Evolutionary conservation across 257 asterid genomes (phyloP).

Genomic region (Parsonsia alboflavescens): DNA sequence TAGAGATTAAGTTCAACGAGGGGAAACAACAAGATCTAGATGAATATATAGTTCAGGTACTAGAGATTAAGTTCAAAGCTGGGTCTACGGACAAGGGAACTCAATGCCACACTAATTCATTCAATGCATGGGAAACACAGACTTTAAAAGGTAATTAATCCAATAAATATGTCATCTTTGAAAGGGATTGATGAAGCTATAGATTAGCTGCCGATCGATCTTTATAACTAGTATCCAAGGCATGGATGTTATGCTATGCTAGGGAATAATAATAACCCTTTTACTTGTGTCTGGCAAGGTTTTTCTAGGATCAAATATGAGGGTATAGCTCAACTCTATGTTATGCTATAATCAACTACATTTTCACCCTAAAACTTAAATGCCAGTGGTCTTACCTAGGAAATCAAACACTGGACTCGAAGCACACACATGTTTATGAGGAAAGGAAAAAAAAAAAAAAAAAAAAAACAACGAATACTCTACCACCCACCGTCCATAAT

Average conservation of each 20-base stretch:
- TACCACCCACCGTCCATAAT: too few relatives aligned
- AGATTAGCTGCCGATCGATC: too few relatives aligned
- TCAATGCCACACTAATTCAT: neutral
- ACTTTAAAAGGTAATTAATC: neutral
- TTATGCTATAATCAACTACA: neutral
- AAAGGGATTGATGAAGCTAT: neutral
- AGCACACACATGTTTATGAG: neutral
- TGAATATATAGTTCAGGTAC: too few relatives aligned
- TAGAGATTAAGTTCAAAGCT: too few relatives aligned
- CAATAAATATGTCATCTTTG: neutral
- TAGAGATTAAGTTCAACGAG: too few relatives aligned
- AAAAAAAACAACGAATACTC: too few relatives aligned
- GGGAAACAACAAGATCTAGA: too few relatives aligned
- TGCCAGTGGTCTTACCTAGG: neutral
- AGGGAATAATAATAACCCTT: too few relatives aligned
- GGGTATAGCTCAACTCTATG: neutral
- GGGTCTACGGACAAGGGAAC: neutral
- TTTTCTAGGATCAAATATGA: neutral
- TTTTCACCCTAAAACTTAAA: neutral
- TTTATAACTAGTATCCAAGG: neutral
- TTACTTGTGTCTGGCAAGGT: too few relatives aligned
- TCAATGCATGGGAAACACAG: neutral
- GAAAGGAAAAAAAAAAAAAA: too few relatives aligned
- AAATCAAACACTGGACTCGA: conserved; percentile 2
- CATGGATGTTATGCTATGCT: neutral